phyloP scores from a whole-genome alignment of 1,284 basidiomycete species.

The Boletellus dicymbophilus region DNA sequence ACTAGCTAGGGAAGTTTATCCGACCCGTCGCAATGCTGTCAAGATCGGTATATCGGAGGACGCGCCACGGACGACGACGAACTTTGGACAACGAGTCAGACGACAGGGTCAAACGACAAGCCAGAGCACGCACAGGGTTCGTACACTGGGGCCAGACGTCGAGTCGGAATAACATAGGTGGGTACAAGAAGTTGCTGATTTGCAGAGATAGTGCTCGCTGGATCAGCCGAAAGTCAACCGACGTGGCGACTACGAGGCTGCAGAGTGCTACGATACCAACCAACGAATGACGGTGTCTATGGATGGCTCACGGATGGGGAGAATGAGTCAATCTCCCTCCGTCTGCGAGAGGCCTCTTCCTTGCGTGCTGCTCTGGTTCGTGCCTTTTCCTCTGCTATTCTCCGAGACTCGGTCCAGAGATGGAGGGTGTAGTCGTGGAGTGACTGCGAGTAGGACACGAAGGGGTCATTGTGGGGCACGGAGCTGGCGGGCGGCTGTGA shows the following conservation, averaged over 20 bases:
- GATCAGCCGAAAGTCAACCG: conserved; percentile 13
- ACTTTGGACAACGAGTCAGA: background rate
- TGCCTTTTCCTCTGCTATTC: conserved; percentile 55
- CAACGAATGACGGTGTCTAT: conserved; percentile 5
- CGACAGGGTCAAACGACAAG: background rate
- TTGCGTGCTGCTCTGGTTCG: conserved; percentile 29
- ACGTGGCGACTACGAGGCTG: conserved; percentile 2
- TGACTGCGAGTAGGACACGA: conserved; percentile 59
- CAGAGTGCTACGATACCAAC: conserved; percentile 20
- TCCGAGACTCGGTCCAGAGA: conserved; percentile 68
- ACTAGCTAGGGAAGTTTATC: conserved; percentile 7
- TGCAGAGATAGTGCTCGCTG: conserved; percentile 22
- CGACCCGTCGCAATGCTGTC: background rate
- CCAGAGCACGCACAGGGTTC: conserved; percentile 19
- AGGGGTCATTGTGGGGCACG: conserved; percentile 34
- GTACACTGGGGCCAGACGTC: conserved; percentile 2
- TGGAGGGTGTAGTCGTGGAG: conserved; percentile 67
- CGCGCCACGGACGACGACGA: too few species aligned
- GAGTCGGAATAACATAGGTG: conserved; percentile 2
- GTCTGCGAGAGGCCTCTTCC: conserved; percentile 28
- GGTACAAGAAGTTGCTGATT: conserved; percentile 18
- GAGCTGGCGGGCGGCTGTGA: conserved; percentile 10
- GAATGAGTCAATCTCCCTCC: conserved; percentile 18
- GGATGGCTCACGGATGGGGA: conserved; percentile 16
- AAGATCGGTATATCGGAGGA: background rate